Percentiles rank a stretch among this genome's conserved stretches.
Conservation (phyloP, 345 rosid species). For the Eucalyptus marginata region DNA sequence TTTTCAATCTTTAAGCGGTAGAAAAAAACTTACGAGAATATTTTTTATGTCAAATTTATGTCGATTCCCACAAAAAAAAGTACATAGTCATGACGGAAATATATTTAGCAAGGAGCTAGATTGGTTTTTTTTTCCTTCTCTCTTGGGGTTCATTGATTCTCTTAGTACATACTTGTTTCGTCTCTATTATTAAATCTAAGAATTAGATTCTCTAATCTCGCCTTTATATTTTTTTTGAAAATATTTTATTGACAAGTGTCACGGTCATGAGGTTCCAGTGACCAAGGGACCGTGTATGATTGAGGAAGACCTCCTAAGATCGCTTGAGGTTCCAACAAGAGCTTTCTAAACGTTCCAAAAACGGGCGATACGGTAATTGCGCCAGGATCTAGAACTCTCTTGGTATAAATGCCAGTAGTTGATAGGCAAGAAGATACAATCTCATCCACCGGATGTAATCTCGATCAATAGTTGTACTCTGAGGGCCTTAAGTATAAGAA, state of each 20-base stretch:
- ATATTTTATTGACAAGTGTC: neutral
- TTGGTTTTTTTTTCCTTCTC: neutral
- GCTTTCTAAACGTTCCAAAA: too few species aligned
- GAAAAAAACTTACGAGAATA: neutral
- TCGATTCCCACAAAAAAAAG: neutral
- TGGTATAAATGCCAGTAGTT: too few species aligned
- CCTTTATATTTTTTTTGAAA: neutral
- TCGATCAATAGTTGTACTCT: accelerated
- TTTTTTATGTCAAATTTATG: neutral
- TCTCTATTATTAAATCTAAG: neutral
- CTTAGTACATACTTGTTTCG: neutral
- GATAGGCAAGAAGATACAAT: too few species aligned
- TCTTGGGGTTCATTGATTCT: neutral
- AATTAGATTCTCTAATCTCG: neutral
- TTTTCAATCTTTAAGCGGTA: neutral
- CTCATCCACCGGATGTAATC: too few species aligned
- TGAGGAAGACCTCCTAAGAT: too few species aligned
- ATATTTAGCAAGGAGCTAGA: neutral
- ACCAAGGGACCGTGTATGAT: too few species aligned
- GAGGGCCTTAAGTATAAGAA: too few species aligned
- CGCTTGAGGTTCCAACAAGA: too few species aligned
- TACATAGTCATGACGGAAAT: neutral
- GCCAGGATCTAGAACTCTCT: too few species aligned
- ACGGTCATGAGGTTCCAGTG: accelerated
- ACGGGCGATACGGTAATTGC: too few species aligned